A percentile compares a stretch with the other conserved stretches of the same genome.
phyloP scores from a whole-genome alignment of 306 rosid genomes.

The Quercus parvula region DNA sequence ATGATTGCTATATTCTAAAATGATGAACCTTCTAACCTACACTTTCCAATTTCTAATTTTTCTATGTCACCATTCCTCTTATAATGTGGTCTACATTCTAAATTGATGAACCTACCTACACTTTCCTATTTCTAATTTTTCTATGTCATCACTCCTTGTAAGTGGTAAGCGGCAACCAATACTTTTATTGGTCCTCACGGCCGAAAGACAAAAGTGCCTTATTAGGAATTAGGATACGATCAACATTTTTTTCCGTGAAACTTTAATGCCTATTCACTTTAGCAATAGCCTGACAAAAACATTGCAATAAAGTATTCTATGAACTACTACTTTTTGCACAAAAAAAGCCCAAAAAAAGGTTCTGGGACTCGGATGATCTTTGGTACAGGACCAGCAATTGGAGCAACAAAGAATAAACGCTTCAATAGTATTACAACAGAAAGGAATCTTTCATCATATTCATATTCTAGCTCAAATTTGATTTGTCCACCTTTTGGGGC shows the following conservation, averaged over 20 bases:
- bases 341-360: not conserved
- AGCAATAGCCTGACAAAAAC: slow-evolving; percentile 9
- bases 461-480: not conserved
- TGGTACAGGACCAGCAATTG: slow-evolving; percentile 4
- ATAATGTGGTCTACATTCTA: not conserved
- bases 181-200: slow-evolving; percentile 15
- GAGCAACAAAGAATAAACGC: not conserved
- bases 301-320: not conserved
- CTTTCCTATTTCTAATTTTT: not conserved
- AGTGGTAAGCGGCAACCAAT: slow-evolving; percentile 15
- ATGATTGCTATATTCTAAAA: too few relatives aligned
- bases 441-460: not conserved
- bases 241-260: slow-evolving; percentile 43
- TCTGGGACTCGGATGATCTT: not conserved
- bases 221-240: slow-evolving; percentile 17
- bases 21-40: not conserved
- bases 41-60: not conserved
- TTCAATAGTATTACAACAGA: not conserved
- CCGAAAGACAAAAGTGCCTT: slow-evolving; percentile 20
- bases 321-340: not conserved
- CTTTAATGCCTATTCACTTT: slow-evolving; percentile 29
- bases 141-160: not conserved
- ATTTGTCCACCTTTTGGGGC: not conserved
- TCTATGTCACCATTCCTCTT: not conserved
- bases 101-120: not conserved